Conservation (phyloP, 345 rosid genomes). For the Passiflora organensis region DNA sequence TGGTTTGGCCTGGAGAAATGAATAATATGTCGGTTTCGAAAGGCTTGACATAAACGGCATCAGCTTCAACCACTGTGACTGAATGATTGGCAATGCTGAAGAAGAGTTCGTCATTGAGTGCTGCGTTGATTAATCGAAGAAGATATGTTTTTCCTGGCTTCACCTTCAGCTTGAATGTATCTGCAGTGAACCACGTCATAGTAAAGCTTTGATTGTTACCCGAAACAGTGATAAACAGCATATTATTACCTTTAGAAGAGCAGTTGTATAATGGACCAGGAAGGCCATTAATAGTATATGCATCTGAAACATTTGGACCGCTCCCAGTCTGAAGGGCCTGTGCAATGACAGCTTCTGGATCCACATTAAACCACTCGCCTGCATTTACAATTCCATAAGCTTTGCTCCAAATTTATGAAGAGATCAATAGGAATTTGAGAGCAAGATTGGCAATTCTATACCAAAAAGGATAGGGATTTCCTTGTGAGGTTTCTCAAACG, state of each 20-base stretch:
- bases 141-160: conserved; percentile 27
- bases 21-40: conserved; percentile 15
- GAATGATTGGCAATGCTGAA: conserved; percentile 25
- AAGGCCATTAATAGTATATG: conserved; percentile 27
- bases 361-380: conserved; percentile 29
- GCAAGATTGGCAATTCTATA: neutral
- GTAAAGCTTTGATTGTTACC: too few relatives aligned
- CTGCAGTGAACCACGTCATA: conserved; percentile 1
- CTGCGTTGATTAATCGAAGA: conserved; percentile 27
- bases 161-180: conserved; percentile 26
- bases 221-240: too few relatives aligned
- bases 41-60: conserved; percentile 23
- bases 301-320: conserved; percentile 26
- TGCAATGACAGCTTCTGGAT: conserved; percentile 23
- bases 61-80: conserved; percentile 19
- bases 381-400: neutral
- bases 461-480: conserved; percentile 27
- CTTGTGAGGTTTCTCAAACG: conserved; percentile 22
- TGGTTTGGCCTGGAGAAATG: conserved; percentile 28
- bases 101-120: conserved; percentile 31
- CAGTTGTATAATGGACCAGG: conserved; percentile 27
- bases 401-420: neutral
- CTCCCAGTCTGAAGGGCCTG: conserved; percentile 26
- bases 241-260: conserved; percentile 19
- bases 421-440: neutral